Conservation (phyloP, 257 asterid genomes). For the Marsdenia floribunda region DNA sequence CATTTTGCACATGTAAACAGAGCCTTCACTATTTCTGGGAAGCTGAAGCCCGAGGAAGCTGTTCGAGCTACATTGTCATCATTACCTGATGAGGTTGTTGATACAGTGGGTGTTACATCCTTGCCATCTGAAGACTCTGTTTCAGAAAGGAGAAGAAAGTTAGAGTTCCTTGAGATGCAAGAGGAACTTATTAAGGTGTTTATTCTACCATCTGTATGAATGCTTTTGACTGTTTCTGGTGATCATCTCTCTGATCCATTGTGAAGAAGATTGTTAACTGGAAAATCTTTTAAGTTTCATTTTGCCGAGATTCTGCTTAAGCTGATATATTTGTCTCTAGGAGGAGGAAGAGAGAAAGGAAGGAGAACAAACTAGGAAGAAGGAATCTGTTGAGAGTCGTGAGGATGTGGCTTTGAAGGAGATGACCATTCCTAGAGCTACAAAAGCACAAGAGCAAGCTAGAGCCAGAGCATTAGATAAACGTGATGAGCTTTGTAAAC, state of each 20-base stretch:
- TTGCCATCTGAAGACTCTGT: constrained; percentile 86
- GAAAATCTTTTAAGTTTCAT: not conserved
- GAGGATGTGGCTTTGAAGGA: constrained; percentile 70
- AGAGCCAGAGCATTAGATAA: constrained; percentile 73
- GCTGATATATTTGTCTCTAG: constrained; percentile 29
- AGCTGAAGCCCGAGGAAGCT: constrained; percentile 73
- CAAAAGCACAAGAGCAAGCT: constrained; percentile 70
- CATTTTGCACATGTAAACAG: constrained; percentile 31
- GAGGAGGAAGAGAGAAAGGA: constrained; percentile 77
- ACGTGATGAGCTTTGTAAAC: constrained; percentile 75
- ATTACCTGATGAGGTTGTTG: constrained; percentile 93
- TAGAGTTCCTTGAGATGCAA: constrained; percentile 86
- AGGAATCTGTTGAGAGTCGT: constrained; percentile 35
- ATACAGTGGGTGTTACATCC: constrained; percentile 69
- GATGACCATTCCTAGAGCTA: constrained; percentile 54
- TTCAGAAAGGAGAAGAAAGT: constrained; percentile 84
- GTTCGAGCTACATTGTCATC: constrained; percentile 81
- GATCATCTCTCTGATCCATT: not conserved
- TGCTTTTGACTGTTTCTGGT: not conserved
- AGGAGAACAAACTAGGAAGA: constrained; percentile 44
- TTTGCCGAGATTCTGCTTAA: constrained; percentile 1
- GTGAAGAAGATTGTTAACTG: not conserved
- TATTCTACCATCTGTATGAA: constrained; percentile 4
- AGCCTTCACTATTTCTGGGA: constrained; percentile 79
- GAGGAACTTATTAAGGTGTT: constrained; percentile 85